These are phyloP conservation scores for Vitis amurensis DNA, from an alignment of 164 flowering plant genomes.

Conservation along the genomic window DNA sequence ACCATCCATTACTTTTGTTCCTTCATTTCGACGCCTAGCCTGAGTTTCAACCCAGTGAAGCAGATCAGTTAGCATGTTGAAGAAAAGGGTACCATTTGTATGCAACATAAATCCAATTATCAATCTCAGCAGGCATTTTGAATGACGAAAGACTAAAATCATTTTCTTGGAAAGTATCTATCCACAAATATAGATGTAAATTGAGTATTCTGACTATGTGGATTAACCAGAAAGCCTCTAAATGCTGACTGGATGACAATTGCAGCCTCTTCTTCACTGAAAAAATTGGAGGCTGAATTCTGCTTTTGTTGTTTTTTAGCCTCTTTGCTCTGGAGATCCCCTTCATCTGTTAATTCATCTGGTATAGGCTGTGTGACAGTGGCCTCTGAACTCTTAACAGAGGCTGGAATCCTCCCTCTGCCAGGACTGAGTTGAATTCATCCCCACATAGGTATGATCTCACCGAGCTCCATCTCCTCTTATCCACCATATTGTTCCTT, in stretches of 20 bases:
- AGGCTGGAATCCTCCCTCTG: constrained; percentile 76
- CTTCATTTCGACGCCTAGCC: constrained; percentile 41
- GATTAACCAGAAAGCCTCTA: constrained; percentile 58
- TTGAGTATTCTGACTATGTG: background rate
- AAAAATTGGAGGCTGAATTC: constrained; percentile 22
- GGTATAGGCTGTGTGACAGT: constrained; percentile 52
- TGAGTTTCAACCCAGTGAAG: constrained; percentile 28
- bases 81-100: too few relatives aligned
- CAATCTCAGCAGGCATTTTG: too few relatives aligned
- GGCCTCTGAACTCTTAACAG: constrained; percentile 62
- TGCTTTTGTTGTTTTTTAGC: constrained; percentile 26
- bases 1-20: constrained; percentile 8
- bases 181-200: background rate
- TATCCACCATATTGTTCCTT: constrained; percentile 40
- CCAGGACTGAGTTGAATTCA: constrained; percentile 61
- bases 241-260: constrained; percentile 68
- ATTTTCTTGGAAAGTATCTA: background rate
- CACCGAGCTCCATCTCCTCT: constrained; percentile 63
- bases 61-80: background rate
- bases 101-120: background rate
- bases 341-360: constrained; percentile 22
- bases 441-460: constrained; percentile 78
- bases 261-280: constrained; percentile 57
- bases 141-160: too few relatives aligned
- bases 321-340: constrained; percentile 14